Evolutionary conservation across 148 eudicot species (phyloP), one percentile per base, ranked within the genome.

Genomic region (Pouteria glomerata): DNA sequence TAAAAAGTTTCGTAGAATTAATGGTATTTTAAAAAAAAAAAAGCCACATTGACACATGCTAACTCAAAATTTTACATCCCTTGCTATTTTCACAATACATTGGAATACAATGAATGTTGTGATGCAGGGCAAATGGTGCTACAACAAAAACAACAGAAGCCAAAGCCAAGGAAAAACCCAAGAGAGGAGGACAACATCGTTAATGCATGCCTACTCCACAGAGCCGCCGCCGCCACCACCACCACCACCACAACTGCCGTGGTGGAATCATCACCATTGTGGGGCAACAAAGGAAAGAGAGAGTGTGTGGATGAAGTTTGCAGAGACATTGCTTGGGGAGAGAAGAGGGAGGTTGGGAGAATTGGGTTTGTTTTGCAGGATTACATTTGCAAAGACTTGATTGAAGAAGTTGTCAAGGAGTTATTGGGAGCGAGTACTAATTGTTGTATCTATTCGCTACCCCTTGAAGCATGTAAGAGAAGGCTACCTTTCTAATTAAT

Each of bases 271-370:
- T 23, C 73, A 6, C 72, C 76, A 29, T 64, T 62, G 47, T 72
- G 86, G 68, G 74, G 63, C 74, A 80, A 76, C 34, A 56, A 58
- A 13, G 82, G 90, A 0, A 82, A 82, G 82, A 59, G 59, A 12
- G 78, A 87, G 64, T 84, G 78, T 33, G 90, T 91, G 42, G 74
- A 73, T 1, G 84, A 89, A 72, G 94, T 89, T 19, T 89, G 97
- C 57, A 68, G 29, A 19, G 83, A 84, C 66, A 71, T 91, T 19
- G 83, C 76, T 2, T 82, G 73, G 73, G 97, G 94, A 0, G 80
- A 77, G 41, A 74, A 56, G 76, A 73, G 83, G 23, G 91, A 89
- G 70, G 68, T 82, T 34, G 84, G 65, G 33, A 79, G 70, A 59
- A 63, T 91, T 37, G 94, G 85, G 33, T 21, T 89, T 69, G 69